Conservation (phyloP, 2,329 filamentous ascomycete species). For the Lachnellula subtilissima region DNA sequence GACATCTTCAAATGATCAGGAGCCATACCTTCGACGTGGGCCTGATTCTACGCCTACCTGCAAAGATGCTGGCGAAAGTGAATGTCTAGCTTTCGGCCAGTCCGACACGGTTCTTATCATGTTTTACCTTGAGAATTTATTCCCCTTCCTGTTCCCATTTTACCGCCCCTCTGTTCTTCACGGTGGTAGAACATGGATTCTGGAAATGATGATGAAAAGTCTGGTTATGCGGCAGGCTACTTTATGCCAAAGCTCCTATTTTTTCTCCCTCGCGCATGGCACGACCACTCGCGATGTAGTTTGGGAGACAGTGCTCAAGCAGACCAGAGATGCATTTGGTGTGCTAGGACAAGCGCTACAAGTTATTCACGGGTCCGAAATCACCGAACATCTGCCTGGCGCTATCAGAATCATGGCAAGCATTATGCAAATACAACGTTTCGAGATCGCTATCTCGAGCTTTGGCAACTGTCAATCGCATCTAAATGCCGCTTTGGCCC, state of each 20-base stretch:
- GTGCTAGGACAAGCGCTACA: conserved; percentile 38
- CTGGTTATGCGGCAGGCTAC: conserved; percentile 51
- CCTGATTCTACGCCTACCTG: conserved; percentile 3
- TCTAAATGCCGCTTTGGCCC: conserved; percentile 45
- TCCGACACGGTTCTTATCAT: conserved; percentile 40
- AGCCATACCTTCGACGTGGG: not conserved
- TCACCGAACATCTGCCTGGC: conserved; percentile 18
- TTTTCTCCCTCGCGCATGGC: conserved; percentile 37
- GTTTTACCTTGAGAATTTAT: conserved; percentile 58
- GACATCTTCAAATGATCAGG: not conserved
- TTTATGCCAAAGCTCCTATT: conserved; percentile 52
- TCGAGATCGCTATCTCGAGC: conserved; percentile 45
- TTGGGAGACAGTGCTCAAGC: conserved; percentile 34
- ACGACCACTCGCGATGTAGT: conserved; percentile 32
- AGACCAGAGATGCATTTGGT: conserved; percentile 35
- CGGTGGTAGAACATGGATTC: conserved; percentile 56
- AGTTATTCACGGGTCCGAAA: conserved; percentile 19
- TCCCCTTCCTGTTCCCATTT: conserved; percentile 60
- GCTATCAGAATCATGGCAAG: conserved; percentile 42
- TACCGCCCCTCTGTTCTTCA: conserved; percentile 52
- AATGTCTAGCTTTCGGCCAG: conserved; percentile 6
- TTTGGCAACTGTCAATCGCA: conserved; percentile 48
- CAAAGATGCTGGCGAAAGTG: conserved; percentile 5
- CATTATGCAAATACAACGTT: conserved; percentile 49
- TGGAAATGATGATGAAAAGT: conserved; percentile 53